A percentile compares a stretch with the other conserved stretches of the same genome.
These are phyloP conservation scores for Lolium multiflorum DNA, from an alignment of 176 grass and related monocot species.

Conservation along the genomic window DNA sequence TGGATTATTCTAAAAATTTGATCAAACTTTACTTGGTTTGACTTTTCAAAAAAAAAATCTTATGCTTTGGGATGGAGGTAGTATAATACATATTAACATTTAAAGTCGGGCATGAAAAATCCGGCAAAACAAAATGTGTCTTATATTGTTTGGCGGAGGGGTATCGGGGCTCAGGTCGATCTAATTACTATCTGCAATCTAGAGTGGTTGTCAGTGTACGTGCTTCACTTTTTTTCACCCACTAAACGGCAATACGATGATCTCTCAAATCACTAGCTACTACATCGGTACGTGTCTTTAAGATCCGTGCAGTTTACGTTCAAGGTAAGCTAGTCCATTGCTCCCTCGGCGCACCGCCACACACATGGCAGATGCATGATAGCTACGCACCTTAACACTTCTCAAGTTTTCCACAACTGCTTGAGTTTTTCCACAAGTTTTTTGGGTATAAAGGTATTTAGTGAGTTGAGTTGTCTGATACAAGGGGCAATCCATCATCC, in stretches of 20 bases:
- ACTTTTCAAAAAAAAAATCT: too few relatives aligned
- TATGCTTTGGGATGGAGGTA: too few relatives aligned
- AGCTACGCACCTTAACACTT: neutral
- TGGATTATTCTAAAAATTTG: too few relatives aligned
- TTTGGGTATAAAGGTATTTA: neutral
- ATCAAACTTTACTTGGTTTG: too few relatives aligned
- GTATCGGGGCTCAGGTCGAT: neutral
- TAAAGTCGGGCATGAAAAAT: too few relatives aligned
- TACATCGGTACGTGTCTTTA: neutral
- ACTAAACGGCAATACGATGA: neutral
- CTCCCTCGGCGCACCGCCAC: neutral
- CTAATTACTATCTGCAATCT: neutral
- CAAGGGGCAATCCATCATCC: conserved; percentile 23
- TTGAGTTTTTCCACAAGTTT: too few relatives aligned
- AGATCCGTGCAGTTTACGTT: neutral
- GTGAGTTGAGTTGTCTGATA: neutral
- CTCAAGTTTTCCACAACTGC: neutral
- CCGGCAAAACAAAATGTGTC: too few relatives aligned
- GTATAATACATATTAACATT: too few relatives aligned
- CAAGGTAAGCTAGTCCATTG: neutral
- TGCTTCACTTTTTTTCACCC: neutral
- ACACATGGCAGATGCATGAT: conserved; percentile 18
- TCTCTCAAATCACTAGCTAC: neutral
- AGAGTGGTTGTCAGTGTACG: neutral
- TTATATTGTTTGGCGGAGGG: too few relatives aligned